Conservation (phyloP, 257 asterid species). For the Rubia yunnanensis region DNA sequence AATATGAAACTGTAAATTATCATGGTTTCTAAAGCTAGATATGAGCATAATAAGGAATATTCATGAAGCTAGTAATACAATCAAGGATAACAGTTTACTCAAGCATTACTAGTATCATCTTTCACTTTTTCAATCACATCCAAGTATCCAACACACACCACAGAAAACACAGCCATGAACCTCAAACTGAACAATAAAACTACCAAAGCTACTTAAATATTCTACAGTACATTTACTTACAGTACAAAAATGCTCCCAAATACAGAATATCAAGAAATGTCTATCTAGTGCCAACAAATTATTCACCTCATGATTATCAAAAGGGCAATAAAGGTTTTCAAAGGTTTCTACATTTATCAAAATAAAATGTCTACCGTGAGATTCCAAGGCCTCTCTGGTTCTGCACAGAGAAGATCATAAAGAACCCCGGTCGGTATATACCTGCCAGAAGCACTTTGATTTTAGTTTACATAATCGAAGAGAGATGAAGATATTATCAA, state of each 20-base stretch:
- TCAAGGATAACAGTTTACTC: not conserved
- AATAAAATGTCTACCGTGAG: slow-evolving; percentile 44
- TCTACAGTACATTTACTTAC: not conserved
- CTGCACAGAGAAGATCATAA: slow-evolving; percentile 91
- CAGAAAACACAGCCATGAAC: no score
- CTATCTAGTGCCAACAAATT: not conserved
- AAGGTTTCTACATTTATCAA: not conserved
- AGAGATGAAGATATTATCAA: not conserved
- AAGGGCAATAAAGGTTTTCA: not conserved
- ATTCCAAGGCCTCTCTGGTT: slow-evolving; percentile 98
- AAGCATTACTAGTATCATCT: not conserved
- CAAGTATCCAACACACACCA: not conserved
- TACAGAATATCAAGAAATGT: not conserved
- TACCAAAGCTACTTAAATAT: not conserved
- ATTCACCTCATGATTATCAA: not conserved
- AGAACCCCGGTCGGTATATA: slow-evolving; percentile 88
- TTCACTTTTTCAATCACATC: not conserved
- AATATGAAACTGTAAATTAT: not conserved
- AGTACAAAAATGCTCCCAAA: not conserved
- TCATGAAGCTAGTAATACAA: not conserved
- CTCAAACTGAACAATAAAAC: not conserved
- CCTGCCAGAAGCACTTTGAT: slow-evolving; percentile 39
- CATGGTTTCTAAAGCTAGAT: not conserved
- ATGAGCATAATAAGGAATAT: not conserved
- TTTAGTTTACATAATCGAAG: slow-evolving; percentile 9